Conservation (phyloP, 352 stramenopile genomes). For the Aphanomyces astaci region DNA sequence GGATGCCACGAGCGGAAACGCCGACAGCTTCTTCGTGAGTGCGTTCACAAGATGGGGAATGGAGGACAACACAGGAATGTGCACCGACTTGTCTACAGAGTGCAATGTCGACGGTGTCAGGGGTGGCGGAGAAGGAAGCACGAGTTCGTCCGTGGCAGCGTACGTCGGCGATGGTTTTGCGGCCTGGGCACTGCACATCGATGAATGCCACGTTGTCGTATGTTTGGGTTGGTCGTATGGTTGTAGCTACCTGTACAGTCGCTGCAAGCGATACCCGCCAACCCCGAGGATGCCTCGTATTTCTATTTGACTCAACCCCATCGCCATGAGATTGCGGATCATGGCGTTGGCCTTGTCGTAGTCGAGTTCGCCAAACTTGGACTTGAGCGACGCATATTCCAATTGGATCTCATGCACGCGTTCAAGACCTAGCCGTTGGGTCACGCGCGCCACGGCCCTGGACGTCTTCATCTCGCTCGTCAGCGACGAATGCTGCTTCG, state of each 20-base stretch:
- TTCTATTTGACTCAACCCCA: conserved; percentile 10
- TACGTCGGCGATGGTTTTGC: not conserved
- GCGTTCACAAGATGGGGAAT: not conserved
- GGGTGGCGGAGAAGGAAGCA: not conserved
- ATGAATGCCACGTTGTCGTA: too few relatives aligned
- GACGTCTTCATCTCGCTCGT: conserved; percentile 15
- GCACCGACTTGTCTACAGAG: not conserved
- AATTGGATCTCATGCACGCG: conserved; percentile 8
- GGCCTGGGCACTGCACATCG: not conserved
- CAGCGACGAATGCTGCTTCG: not conserved
- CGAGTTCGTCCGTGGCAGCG: not conserved
- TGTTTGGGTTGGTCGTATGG: not conserved
- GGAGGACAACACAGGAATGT: not conserved
- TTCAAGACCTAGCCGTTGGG: not conserved
- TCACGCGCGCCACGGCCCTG: not conserved
- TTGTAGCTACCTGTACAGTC: conserved; percentile 1
- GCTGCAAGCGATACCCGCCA: conserved; percentile 1
- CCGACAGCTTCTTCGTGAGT: not conserved
- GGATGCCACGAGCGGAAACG: not conserved
- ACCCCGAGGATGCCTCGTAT: conserved; percentile 10
- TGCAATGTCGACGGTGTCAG: not conserved
- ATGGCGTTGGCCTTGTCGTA: conserved; percentile 15
- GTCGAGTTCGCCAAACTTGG: conserved; percentile 11
- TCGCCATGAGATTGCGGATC: conserved; percentile 16
- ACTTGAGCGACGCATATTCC: conserved; percentile 7